A percentile compares a stretch with the other conserved stretches of the same genome.
phyloP scores from a whole-genome alignment of 257 asterid genomes.

The Jaltomata sinuosa region DNA sequence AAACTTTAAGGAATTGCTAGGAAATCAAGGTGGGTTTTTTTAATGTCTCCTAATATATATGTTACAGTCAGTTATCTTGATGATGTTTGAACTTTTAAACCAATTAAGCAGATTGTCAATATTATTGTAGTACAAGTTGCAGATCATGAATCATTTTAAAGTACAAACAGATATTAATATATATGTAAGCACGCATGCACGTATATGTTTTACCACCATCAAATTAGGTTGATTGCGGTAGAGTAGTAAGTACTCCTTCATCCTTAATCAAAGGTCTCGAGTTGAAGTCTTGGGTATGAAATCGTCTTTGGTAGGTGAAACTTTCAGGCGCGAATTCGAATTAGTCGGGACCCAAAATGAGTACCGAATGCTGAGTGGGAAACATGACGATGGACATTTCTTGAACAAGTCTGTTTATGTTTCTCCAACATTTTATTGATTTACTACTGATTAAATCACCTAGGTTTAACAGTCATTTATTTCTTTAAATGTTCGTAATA shows the following conservation, averaged over 20 bases:
- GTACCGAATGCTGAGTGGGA: not conserved
- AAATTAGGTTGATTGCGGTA: no score
- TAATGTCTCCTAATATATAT: no score
- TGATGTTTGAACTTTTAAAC: not conserved
- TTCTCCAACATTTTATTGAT: not conserved
- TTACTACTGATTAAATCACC: not conserved
- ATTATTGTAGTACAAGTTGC: not conserved
- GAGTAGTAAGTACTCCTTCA: not conserved
- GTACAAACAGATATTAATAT: not conserved
- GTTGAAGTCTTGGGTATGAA: not conserved
- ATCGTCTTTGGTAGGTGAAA: fast-evolving
- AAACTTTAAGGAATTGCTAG: not conserved
- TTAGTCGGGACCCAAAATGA: fast-evolving
- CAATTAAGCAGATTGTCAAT: not conserved
- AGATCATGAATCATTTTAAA: not conserved
- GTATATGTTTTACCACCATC: not conserved
- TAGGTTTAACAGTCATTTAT: not conserved
- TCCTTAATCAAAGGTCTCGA: not conserved
- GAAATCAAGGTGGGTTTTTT: not conserved
- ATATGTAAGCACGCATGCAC: not conserved
- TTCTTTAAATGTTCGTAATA: not conserved
- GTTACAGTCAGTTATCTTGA: not conserved
- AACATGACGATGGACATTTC: not conserved
- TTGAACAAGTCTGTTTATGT: not conserved
- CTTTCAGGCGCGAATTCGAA: fast-evolving